Evolutionary conservation across 768 basidiomycete species (phyloP).

Genomic region (Hysterangium stoloniferum): DNA sequence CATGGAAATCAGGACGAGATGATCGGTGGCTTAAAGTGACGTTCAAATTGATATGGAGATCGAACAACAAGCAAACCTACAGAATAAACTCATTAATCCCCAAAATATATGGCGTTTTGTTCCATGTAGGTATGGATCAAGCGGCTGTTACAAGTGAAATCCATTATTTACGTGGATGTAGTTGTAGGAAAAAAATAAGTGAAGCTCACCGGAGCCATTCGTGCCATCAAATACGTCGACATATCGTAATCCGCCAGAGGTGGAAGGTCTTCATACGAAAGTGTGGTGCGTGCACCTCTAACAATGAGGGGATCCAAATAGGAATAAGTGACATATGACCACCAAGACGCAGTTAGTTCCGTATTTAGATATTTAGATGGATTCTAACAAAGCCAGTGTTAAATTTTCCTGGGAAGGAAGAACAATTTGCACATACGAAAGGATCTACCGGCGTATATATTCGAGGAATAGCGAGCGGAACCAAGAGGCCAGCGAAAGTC

Average conservation of each 20-base stretch:
- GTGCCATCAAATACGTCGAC: no score
- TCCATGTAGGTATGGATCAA: conserved; percentile 30
- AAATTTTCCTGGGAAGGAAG: not conserved
- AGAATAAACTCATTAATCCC: conserved; percentile 32
- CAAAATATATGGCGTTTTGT: conserved; percentile 39
- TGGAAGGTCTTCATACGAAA: conserved; percentile 37
- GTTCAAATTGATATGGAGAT: no score
- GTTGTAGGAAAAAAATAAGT: no score
- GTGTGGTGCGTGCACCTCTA: conserved; percentile 31
- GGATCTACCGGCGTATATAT: conserved; percentile 53
- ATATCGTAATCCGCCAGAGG: conserved; percentile 17
- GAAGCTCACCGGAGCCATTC: not conserved
- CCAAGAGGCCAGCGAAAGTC: conserved; percentile 33
- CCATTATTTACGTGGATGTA: not conserved
- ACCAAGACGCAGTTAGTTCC: conserved; percentile 42
- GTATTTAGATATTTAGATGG: conserved; percentile 29
- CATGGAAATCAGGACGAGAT: no score
- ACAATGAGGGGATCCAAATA: conserved; percentile 48
- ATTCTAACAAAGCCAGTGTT: conserved; percentile 23
- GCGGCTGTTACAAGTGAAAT: conserved; percentile 27
- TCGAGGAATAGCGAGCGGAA: conserved; percentile 51
- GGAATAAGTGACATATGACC: conserved; percentile 36
- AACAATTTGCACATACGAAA: conserved; percentile 25
- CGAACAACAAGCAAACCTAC: not conserved
- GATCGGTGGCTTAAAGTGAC: no score